Percentiles rank a stretch among this genome's conserved stretches.
Conservation (phyloP, 169 alveolate genomes). For the Besnoitia besnoiti region DNA sequence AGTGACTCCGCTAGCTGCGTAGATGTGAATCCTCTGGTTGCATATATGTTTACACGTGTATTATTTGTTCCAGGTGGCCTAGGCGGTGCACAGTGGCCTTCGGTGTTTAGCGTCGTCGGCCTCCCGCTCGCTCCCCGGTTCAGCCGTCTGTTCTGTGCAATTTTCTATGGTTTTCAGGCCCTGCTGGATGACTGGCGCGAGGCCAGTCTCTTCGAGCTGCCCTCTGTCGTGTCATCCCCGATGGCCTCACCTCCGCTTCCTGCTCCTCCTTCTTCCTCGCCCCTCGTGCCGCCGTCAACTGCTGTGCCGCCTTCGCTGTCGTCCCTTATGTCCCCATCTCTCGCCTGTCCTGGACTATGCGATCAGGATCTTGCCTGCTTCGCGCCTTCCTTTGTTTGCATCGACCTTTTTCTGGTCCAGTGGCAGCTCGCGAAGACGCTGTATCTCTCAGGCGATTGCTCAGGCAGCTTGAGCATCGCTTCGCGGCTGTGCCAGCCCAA, state of each 20-base stretch:
- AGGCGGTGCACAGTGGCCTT: no score
- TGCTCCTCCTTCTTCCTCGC: neutral
- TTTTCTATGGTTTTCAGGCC: neutral
- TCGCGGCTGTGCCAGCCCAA: constrained; percentile 44
- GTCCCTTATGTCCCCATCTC: neutral
- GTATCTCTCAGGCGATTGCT: constrained; percentile 37
- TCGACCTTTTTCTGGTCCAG: constrained; percentile 43
- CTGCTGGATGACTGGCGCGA: neutral
- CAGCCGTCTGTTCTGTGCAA: neutral
- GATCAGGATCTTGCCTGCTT: neutral
- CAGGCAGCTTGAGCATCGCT: constrained; percentile 24
- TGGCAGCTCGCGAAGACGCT: constrained; percentile 51
- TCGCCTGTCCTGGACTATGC: neutral
- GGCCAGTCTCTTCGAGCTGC: neutral
- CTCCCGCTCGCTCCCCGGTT: neutral
- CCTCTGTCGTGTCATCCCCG: neutral
- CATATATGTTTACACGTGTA: neutral
- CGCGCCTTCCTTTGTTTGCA: neutral
- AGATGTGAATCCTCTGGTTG: no score
- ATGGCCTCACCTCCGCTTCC: no score
- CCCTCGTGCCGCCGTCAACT: constrained; percentile 25
- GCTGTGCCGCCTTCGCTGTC: neutral
- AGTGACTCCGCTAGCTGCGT: no score
- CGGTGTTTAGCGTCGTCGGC: neutral
- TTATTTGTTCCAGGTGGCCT: neutral